phyloP scores from a whole-genome alignment of 306 rosid species.

The Quercus gilva region DNA sequence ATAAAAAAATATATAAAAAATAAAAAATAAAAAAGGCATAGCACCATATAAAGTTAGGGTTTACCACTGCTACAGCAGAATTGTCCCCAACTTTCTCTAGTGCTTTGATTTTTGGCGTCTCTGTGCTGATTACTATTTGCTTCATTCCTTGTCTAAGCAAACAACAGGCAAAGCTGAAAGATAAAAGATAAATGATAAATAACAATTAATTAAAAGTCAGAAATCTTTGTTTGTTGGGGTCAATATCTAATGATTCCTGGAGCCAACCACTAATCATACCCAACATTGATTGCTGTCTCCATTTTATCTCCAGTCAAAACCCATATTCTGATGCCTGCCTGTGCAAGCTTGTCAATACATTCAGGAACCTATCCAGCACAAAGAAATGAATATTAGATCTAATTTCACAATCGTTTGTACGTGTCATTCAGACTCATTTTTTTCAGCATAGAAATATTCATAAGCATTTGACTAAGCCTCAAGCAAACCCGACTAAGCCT shows the following conservation, averaged over 20 bases:
- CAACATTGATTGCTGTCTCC: slow-evolving; percentile 98
- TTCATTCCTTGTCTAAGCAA: slow-evolving; percentile 96
- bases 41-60: no score
- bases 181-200: not conserved
- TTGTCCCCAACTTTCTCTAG: slow-evolving; percentile 74
- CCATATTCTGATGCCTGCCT: slow-evolving; percentile 98
- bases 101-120: slow-evolving; percentile 69
- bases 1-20: no score
- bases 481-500: not conserved
- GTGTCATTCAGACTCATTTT: no score
- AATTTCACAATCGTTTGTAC: no score
- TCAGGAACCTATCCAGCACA: no score
- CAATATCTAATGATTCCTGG: not conserved
- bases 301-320: slow-evolving; percentile 99
- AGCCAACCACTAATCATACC: slow-evolving; percentile 38
- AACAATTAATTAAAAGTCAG: not conserved
- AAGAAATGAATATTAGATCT: no score
- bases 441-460: no score
- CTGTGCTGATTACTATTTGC: slow-evolving; percentile 82
- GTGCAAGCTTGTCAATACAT: slow-evolving; percentile 36
- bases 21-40: no score
- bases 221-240: not conserved
- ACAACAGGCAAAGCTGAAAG: slow-evolving; percentile 89
- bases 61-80: slow-evolving; percentile 58
- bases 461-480: no score